Evolutionary conservation across 2,329 filamentous ascomycete genomes (phyloP), one percentile per base, ranked within the genome.

Genomic region (Fusarium sp.): DNA sequence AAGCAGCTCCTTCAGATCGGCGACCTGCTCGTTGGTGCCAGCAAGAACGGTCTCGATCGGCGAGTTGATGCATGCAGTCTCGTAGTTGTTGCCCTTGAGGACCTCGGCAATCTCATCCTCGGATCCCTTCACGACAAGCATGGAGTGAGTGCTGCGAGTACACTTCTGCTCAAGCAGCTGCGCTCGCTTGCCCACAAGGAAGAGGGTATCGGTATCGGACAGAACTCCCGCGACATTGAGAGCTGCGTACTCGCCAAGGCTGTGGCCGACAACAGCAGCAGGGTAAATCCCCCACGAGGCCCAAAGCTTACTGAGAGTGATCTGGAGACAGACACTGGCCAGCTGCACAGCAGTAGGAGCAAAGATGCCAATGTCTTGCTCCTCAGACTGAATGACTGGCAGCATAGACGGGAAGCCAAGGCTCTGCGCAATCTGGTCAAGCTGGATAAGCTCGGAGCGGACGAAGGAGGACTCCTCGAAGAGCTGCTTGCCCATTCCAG

Each of bases 181-280:
- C 1, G 91, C 91, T 66, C 92, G 86, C 22, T 82, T 78, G 9
- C 91, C 91, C 6, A 93, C 90, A 0, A 94, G 84, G 52, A 88
- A 89, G 11, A 94, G 83, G 71, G 89, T 87, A 74, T 93, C 91
- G 36, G 84, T 85, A 18, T 86, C 88, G 1, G 89, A 91, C 18
- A 93, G 82, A n/a, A 92, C 89, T 27, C 90, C 91, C 52, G 91
- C 89, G 13, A 89, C 86, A 64, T 89, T 84, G 0, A 92, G 85
- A 27, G 91, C 91, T 1, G 75, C 75, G 22, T 76, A 76, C 3
- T 77, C 74, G 0, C 75, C 75, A 2, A 76, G 61, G 8, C 89
- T 91, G 69, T 87, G 86, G 6, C 87, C 87, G 5, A 88, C 73
- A 5, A 88, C 85, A 1, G 81, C 85, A 38, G 84, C 81, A 9